phyloP scores from a whole-genome alignment of 805 yeast genomes.

The Naumovozyma baii region DNA sequence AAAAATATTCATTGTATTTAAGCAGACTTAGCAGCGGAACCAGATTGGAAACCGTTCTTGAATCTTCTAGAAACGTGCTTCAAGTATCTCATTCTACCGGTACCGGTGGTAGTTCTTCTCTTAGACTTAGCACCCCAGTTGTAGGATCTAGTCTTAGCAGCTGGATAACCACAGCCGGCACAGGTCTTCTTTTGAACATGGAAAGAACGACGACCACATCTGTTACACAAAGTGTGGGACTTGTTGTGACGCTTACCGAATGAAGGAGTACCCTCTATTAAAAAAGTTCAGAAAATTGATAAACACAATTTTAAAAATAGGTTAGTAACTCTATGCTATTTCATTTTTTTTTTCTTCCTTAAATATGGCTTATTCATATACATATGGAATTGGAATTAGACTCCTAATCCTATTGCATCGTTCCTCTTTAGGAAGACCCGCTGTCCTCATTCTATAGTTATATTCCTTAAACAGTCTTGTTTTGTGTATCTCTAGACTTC shows the following conservation, averaged over 20 bases:
- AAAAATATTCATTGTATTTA: constrained; percentile 31
- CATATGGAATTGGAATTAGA: too few relatives aligned
- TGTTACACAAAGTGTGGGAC: constrained; percentile 97
- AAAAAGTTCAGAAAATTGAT: constrained; percentile 9
- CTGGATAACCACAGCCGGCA: constrained; percentile 98
- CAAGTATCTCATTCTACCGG: constrained; percentile 98
- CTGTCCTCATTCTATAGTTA: too few relatives aligned
- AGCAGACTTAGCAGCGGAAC: constrained; percentile 54
- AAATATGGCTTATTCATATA: too few relatives aligned
- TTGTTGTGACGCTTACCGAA: constrained; percentile 99
- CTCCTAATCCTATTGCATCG: too few relatives aligned
- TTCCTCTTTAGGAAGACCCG: too few relatives aligned
- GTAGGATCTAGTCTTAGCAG: constrained; percentile 96
- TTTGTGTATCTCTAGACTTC: too few relatives aligned
- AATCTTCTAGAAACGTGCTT: constrained; percentile 95
- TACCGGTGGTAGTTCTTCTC: constrained; percentile 99
- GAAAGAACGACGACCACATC: constrained; percentile 99
- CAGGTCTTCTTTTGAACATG: constrained; percentile 99
- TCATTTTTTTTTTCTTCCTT: too few relatives aligned
- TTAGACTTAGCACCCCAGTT: constrained; percentile 99
- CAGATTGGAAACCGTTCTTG: constrained; percentile 98
- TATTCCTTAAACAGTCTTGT: too few relatives aligned
- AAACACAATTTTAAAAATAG: neutral
- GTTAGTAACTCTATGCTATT: too few relatives aligned
- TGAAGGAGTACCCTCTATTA: constrained; percentile 96